Percentiles rank a stretch among this genome's conserved stretches.
phyloP scores from a whole-genome alignment of 257 asterid species.

The Solanum stenotomum region DNA sequence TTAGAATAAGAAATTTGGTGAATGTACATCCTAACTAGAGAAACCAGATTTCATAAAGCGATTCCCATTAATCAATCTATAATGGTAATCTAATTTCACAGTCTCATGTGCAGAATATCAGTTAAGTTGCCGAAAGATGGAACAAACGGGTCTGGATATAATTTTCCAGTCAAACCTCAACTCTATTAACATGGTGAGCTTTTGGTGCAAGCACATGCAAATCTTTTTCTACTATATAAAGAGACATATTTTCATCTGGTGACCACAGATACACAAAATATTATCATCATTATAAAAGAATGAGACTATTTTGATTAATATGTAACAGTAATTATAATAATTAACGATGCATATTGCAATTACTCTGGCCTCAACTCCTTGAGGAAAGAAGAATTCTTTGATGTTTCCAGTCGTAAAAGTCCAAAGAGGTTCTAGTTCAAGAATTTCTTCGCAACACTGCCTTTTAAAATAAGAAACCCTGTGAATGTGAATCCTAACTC shows the following conservation, averaged over 20 bases:
- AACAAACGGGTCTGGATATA: background rate
- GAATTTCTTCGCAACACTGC: background rate
- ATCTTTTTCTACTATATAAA: background rate
- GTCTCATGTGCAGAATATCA: background rate
- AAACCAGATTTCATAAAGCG: background rate
- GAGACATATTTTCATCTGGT: background rate
- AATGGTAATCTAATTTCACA: background rate
- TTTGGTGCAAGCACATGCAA: background rate
- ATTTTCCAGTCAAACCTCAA: background rate
- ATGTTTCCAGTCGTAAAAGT: background rate
- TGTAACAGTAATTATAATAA: background rate
- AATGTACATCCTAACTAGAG: background rate
- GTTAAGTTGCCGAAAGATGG: background rate
- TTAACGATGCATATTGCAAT: background rate
- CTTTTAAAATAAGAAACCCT: background rate
- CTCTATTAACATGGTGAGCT: background rate
- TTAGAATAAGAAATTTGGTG: background rate
- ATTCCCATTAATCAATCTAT: background rate
- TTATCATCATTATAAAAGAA: background rate
- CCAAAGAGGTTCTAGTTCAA: background rate
- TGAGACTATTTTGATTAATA: background rate
- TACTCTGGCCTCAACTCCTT: background rate
- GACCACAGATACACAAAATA: background rate
- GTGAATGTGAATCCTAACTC: background rate
- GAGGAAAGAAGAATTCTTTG: background rate